These are phyloP conservation scores for Gossypium raimondii DNA, from an alignment of 345 rosid genomes.

Conservation along the genomic window DNA sequence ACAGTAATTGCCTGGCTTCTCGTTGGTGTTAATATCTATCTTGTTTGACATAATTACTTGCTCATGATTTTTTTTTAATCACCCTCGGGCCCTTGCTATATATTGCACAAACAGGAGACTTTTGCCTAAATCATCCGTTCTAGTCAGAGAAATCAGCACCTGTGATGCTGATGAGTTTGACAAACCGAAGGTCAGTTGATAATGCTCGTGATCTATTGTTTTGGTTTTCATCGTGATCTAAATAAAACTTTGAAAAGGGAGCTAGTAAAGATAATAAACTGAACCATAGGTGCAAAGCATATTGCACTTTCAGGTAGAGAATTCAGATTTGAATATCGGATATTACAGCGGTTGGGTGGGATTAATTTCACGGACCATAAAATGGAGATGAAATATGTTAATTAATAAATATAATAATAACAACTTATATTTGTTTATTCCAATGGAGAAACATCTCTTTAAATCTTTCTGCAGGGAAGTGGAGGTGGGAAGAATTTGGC, in stretches of 20 bases:
- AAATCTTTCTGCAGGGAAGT: conserved; percentile 40
- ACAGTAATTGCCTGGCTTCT: neutral
- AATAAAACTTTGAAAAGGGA: neutral
- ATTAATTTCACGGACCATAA: too few relatives aligned
- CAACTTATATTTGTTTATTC: neutral
- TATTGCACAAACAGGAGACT: conserved; percentile 55
- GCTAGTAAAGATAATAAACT: too few relatives aligned
- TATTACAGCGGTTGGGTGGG: too few relatives aligned
- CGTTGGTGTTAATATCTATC: neutral
- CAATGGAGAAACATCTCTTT: conserved; percentile 5
- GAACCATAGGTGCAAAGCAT: too few relatives aligned
- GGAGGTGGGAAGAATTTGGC: conserved; percentile 48
- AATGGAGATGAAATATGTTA: too few relatives aligned
- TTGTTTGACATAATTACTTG: neutral
- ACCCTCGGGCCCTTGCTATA: neutral
- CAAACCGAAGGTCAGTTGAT: conserved; percentile 53
- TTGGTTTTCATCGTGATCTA: neutral
- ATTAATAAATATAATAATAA: too few relatives aligned
- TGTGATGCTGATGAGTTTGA: conserved; percentile 56
- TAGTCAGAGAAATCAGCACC: conserved; percentile 57
- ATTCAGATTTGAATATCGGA: too few relatives aligned
- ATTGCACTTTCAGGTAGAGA: too few relatives aligned
- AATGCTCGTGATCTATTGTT: neutral
- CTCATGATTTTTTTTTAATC: neutral
- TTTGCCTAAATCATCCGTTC: conserved; percentile 62